Conservation (phyloP, 257 asterid species). For the Haberlea rhodopensis region DNA sequence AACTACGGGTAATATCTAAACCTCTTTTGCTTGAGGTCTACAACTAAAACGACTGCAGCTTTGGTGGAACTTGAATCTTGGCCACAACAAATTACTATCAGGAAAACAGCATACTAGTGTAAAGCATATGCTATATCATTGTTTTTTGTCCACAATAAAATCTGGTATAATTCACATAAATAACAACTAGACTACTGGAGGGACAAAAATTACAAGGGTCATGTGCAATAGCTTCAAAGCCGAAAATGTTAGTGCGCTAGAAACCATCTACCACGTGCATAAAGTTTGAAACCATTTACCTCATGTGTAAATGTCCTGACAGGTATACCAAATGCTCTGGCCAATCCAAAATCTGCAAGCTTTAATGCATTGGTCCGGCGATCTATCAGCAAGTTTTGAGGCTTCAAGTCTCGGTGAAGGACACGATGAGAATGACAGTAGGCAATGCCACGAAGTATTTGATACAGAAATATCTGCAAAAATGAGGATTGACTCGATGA, state of each 20-base stretch:
- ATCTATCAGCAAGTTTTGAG: conserved; percentile 92
- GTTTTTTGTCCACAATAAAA: conserved; percentile 18
- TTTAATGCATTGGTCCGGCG: conserved; percentile 79
- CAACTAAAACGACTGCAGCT: background rate
- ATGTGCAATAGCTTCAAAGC: conserved; percentile 8
- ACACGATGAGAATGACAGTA: conserved; percentile 95
- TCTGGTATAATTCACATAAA: background rate
- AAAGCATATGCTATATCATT: conserved; percentile 6
- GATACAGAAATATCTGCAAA: conserved; percentile 72
- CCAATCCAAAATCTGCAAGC: conserved; percentile 98
- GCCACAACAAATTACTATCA: conserved; percentile 4
- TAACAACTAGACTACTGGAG: background rate
- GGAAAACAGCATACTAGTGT: conserved; percentile 1
- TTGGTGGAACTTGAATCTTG: conserved; percentile 3
- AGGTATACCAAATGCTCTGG: conserved; percentile 95
- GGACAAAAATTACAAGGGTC: background rate
- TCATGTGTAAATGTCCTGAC: conserved; percentile 94
- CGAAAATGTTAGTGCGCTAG: conserved; percentile 1
- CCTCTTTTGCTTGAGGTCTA: background rate
- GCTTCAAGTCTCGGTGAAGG: conserved; percentile 93
- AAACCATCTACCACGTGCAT: too few relatives aligned
- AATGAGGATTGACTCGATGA: conserved; percentile 24
- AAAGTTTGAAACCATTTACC: conserved; percentile 41
- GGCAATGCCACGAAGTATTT: conserved; percentile 87
- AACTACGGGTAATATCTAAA: background rate